Evolutionary conservation across 352 stramenopile species (phyloP), one percentile per base, ranked within the genome.

Genomic region (Thalassiosira livingstoniorum): DNA sequence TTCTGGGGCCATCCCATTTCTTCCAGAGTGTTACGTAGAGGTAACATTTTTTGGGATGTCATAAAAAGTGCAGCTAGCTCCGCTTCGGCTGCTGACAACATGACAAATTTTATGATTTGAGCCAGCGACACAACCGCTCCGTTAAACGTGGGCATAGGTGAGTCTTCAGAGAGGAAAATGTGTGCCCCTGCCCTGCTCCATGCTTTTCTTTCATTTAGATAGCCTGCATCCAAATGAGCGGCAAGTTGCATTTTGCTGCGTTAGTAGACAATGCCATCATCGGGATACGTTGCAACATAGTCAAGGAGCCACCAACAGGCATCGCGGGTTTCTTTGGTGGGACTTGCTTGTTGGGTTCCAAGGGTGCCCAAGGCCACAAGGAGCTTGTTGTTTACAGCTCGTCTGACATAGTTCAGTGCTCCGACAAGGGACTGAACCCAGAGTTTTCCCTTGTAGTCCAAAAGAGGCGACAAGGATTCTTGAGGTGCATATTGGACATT

Each of bases 261-360:
- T 65, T 23, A 25, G 57, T 75, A 87, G 11, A 34, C 23, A 1
- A 85, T 54, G 0, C 21, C 75, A 11, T 74, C 70, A 57, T 82
- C 35, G 18, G 79, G 78, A 64, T 87, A 58, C 0, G 83, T 81
- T 23, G 78, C 72, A 13, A n/a, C 51, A 39, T 89, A 87, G 45
- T 87, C 65, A 21, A 66, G 31, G n/a, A 88, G 51, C 60, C 68
- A 21, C 2, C 27, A 7, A 32, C 34, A 34, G 13, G 5, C 42
- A 18, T 51, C 18, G 42, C 7, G 42, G 7, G 42, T 61, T 61
- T 21, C 25, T 15, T 4, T n/a, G 15, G 53, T 61, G 2, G 3
- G 53, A 18, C 13, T 32, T 32, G 53, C 18, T 61, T 61, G n/a
- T 31, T 61, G 25, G 53, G 61, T 27, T 29, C 65, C 62, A 10